phyloP scores from a whole-genome alignment of 2,329 filamentous ascomycete genomes.

The Lasiodiplodia hormozganensis region DNA sequence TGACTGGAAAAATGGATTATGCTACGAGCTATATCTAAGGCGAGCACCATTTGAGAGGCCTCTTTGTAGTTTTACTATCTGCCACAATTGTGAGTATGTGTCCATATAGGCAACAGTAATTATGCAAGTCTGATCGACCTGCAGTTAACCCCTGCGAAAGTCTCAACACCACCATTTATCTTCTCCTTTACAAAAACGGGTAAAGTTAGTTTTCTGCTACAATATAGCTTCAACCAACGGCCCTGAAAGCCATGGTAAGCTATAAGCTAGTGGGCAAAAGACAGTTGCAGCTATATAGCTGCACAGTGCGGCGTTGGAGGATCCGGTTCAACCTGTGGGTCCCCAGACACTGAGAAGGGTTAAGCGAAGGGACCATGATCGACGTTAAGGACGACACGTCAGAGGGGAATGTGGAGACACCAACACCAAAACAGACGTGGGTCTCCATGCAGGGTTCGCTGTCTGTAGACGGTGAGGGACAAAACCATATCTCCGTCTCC shows the following conservation, averaged over 20 bases:
- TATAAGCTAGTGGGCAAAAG: background rate
- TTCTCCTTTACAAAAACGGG: no score
- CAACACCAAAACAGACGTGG: constrained; percentile 1
- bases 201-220: no score
- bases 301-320: background rate
- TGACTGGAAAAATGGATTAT: no score
- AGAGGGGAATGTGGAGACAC: constrained; percentile 10
- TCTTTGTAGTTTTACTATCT: no score
- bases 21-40: no score
- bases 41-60: no score
- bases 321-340: background rate
- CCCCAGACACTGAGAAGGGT: background rate
- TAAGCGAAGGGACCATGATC: constrained; percentile 25
- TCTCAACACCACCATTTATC: no score
- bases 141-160: no score
- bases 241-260: background rate
- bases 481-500: background rate
- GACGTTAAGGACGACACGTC: constrained; percentile 18
- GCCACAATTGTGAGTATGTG: no score
- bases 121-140: no score
- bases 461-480: constrained; percentile 17
- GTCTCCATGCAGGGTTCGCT: constrained; percentile 18
- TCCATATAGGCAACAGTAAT: no score
- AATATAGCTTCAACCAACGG: no score
- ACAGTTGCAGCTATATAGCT: background rate